Base-by-base conservation (phyloP, 805 yeast genomes). In the Teunomyces panamensis region DNA sequence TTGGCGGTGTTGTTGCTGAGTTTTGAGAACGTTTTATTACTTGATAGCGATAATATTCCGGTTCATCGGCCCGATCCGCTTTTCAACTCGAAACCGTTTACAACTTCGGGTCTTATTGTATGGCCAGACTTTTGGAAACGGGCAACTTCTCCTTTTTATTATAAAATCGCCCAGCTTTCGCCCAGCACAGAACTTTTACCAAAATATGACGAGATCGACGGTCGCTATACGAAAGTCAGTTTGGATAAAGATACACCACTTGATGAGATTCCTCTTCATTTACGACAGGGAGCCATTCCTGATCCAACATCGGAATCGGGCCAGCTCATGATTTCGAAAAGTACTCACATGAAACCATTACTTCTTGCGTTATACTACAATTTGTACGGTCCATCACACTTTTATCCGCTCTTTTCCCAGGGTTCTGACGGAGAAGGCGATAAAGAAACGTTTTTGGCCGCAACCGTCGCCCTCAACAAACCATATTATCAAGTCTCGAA, bases 51-150 rank as follows among this genome's bases (percentile, higher is more conserved):
- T 63, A 83, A 85, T 53, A 75, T 83, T 50, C 90, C 95, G 0
- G 78, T 85, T 2, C 75, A 74, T 56, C 75, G 83, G 9, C 85
- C 92, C 2, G 87, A 83, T 54, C 61, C 64, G 14, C 60, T 87
- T 17, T 85, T 89, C 60, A 68, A 67, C 3, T 64, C 69, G 9
- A 80, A 81, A 39, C 83, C 88, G 0, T 88, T 78, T 65, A 72
- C 49, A 27, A 60, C 67, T 10, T 63, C 68, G 33, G 86, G 87
- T 3, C 63, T 85, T 62, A 74, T 85, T 29, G 72, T 83, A 2
- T 89, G 95, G 92, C 95, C 96, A 1, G 96, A 89, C 65, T 89
- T 83, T 63, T 89, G 96, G 96, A 79, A 84, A 63, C 76, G 96
- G 54, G 82, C 91, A 5, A 87, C 91, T 1, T 79, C 87, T 1